Base-by-base conservation (phyloP, 306 rosid species). In the Astragalus membranaceus region DNA sequence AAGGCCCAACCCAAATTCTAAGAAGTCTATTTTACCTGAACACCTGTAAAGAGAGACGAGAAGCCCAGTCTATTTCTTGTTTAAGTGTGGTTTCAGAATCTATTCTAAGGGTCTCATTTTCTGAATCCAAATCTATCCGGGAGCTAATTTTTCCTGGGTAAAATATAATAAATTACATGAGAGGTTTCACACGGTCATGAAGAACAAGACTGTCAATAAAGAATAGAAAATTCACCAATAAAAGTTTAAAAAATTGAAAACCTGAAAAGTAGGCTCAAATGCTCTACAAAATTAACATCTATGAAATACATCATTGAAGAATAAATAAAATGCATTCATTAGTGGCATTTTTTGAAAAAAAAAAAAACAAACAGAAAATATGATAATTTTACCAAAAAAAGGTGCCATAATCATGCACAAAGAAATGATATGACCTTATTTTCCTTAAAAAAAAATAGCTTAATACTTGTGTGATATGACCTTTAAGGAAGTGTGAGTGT, bases 31-130 rank as follows among this genome's bases (percentile, higher is more conserved):
- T 33, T 33, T 33, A 33, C 37, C 37, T n/a, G 1, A 5, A 74
- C 62, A 94, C 99, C 95, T 94, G 99, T 69, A 91, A 79, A 51
- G 97, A 91, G 84, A 94, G 96, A 82, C 91, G 97, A 73, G 96
- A 88, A n/a, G 99, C 99, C 99, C 99, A 94, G 8, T 95, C 88
- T 69, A 94, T 77, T 83, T 94, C 99, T 85, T 94, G 97, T 85
- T 85, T 94, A 74, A 94, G 85, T 47, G 96, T 84, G 58, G 83
- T 91, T 80, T 91, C 99, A 50, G 99, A 94, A 78, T 91, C 97
- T 13, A 64, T 66, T 67, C 89, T 85, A 32, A 87, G 74, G 37
- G 74, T 78, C 78, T 91, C 89, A 44, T 95, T 93, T 37, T 95
- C 96, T 0, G 99, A 89, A 81, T 95, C 97, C 82, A 91, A 84